Conservation (phyloP, 78 protist genomes). For the Pigoraptor vietnamica region DNA sequence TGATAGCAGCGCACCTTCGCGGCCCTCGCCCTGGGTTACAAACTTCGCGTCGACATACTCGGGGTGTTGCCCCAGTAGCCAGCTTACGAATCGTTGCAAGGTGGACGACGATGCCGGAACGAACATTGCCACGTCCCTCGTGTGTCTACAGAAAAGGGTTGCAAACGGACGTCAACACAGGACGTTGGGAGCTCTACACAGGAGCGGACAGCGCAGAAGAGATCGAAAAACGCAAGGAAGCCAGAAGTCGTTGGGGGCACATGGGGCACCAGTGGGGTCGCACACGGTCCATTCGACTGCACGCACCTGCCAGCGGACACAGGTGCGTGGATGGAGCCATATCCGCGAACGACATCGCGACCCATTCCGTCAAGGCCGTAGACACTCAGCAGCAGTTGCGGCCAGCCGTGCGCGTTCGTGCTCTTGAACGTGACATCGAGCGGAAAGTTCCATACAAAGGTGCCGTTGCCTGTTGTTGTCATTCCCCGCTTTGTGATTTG, state of each 20-base stretch:
- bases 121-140: background rate
- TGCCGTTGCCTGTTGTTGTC: no score
- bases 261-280: no score
- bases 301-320: constrained; percentile 11
- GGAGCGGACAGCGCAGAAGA: no score
- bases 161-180: no score
- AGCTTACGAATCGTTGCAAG: background rate
- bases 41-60: constrained; percentile 14
- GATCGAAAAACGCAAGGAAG: no score
- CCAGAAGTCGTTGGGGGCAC: no score
- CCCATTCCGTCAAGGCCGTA: constrained; percentile 15
- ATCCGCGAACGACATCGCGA: constrained; percentile 4
- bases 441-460: constrained; percentile 35
- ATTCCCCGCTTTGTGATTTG: no score
- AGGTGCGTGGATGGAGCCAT: constrained; percentile 9
- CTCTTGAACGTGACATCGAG: constrained; percentile 15
- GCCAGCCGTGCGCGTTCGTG: constrained; percentile 38
- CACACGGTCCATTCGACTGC: no score
- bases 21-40: constrained; percentile 16
- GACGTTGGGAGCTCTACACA: no score
- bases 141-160: no score
- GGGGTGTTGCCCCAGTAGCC: background rate
- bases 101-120: constrained; percentile 3
- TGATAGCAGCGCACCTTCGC: background rate
- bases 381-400: constrained; percentile 14